Conservation (phyloP, 257 asterid species). For the Solanum piurae region DNA sequence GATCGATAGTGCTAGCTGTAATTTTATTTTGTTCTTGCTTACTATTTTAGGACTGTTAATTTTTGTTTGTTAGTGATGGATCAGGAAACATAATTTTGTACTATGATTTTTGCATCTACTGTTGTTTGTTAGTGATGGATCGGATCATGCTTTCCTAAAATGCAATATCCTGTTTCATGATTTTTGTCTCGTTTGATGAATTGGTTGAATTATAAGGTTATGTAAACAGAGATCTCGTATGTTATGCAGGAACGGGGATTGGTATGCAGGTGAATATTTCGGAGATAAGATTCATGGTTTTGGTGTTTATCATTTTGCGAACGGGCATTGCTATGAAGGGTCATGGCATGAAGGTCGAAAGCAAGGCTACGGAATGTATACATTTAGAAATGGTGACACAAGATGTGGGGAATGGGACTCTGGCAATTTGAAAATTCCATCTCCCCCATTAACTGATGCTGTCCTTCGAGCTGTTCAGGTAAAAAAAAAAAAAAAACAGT, state of each 20-base stretch:
- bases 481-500: background rate
- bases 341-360: slow-evolving; percentile 92
- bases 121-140: background rate
- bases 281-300: slow-evolving; percentile 47
- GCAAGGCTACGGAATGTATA: slow-evolving; percentile 74
- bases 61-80: background rate
- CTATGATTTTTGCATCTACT: background rate
- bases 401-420: slow-evolving; percentile 74
- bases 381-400: slow-evolving; percentile 46
- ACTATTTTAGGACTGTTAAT: background rate
- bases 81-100: background rate
- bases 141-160: background rate
- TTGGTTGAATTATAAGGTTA: background rate
- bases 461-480: slow-evolving; percentile 66
- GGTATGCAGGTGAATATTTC: slow-evolving; percentile 73
- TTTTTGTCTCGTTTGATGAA: background rate
- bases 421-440: slow-evolving; percentile 42
- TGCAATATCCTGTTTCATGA: background rate
- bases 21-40: background rate
- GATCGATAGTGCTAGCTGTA: background rate
- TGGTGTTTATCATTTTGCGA: slow-evolving; percentile 42
- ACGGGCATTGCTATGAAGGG: slow-evolving; percentile 80
- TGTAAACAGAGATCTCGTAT: background rate
- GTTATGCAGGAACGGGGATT: slow-evolving; percentile 57
- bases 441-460: slow-evolving; percentile 24